phyloP scores from a whole-genome alignment of 1,139 yeast genomes.

The Pichia norvegensis region DNA sequence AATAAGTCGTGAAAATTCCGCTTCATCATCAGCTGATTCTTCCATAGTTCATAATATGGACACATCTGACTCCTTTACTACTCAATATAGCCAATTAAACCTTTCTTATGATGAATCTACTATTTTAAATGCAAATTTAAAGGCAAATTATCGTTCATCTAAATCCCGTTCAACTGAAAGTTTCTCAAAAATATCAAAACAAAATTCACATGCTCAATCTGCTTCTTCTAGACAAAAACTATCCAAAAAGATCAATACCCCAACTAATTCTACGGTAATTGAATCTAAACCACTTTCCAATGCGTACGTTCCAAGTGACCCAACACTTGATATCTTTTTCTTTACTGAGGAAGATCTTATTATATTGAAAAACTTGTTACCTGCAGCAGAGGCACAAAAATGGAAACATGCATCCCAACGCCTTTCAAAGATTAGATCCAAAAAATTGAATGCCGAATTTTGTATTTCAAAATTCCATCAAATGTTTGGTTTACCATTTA shows the following conservation, averaged over 20 bases:
- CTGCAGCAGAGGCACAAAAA: constrained; percentile 28
- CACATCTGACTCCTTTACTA: neutral
- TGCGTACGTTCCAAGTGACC: constrained; percentile 22
- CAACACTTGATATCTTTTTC: constrained; percentile 16
- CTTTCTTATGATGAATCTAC: neutral
- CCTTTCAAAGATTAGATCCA: constrained; percentile 25
- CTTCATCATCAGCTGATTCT: neutral
- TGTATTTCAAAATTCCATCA: constrained; percentile 27
- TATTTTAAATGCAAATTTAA: neutral
- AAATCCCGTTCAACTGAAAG: neutral
- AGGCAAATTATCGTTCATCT: neutral
- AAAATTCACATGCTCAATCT: neutral
- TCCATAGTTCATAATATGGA: neutral
- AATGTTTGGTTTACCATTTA: constrained; percentile 27
- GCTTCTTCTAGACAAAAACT: neutral
- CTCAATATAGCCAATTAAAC: neutral
- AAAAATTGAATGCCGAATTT: constrained; percentile 26
- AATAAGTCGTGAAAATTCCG: neutral
- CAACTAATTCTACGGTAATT: neutral
- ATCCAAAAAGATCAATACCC: neutral
- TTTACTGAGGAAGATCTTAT: constrained; percentile 28
- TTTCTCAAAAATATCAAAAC: neutral
- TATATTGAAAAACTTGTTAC: constrained; percentile 23
- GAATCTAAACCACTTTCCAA: constrained; percentile 1
- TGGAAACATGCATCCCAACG: constrained; percentile 28